Evolutionary conservation across 768 basidiomycete genomes (phyloP), one percentile per base, ranked within the genome.

Genomic region (Rhizopogon vesiculosus): DNA sequence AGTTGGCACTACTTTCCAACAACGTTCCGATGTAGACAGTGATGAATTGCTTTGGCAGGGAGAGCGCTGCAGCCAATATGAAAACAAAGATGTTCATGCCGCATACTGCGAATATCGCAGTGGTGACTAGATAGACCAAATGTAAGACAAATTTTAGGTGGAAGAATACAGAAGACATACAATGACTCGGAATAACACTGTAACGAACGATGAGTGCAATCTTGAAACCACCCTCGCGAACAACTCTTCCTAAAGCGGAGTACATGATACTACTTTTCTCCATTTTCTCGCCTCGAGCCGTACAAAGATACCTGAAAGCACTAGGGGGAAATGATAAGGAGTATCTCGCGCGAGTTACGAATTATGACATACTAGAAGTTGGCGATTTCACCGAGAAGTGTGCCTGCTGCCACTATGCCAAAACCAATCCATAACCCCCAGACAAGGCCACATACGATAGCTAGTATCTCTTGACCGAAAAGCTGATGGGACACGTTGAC

Each of bases 381-480:
- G 48, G 88, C 93, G 15, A 93, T 72, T 76, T 95, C 93, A 40
- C 91, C 93, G 0, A 94, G 44, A 61, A 93, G 84, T 0, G 92
- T 93, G 0, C 91, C 90, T 7, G 85, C 89, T 3, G 82, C 81
- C 16, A 91, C 90, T 64, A 97, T 95, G 0, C 72, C 94, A 62
- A 96, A 96, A 3, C 93, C 94, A 22, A 79, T 64, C 79, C 94
- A 87, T 2, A 94, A 74, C 2, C 91, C 93, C 91, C 92, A 97
- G 2, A 96, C 90, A 35, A 96, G 69, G 16, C 94, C 94, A 62
- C 91, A 93, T 7, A 96, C 76, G 38, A 95, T 80, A 22, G 91
- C 90, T 42, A 96, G 77, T 54, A 96, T 89, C 77, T 96, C 94
- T 59, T 96, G 93, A 5, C 94, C 94, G 63, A 94, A 94, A 16